Conservation (phyloP, 805 yeast genomes). For the Ogataea paradorogensis region DNA sequence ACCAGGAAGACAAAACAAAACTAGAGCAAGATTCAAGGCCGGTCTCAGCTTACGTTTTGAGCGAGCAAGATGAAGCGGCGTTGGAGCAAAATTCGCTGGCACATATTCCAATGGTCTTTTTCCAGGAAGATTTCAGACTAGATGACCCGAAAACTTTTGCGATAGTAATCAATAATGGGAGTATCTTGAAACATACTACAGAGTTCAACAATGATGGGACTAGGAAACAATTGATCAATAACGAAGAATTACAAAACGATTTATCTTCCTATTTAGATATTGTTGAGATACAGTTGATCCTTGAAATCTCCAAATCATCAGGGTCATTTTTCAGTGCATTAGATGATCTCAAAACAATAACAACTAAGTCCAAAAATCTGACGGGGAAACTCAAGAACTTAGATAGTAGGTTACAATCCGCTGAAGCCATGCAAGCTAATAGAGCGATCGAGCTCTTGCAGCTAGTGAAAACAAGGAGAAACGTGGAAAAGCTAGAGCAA, state of each 20-base stretch:
- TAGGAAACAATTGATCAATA: slow-evolving; percentile 44
- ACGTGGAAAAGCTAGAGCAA: slow-evolving; percentile 62
- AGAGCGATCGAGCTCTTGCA: slow-evolving; percentile 50
- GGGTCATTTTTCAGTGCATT: slow-evolving; percentile 81
- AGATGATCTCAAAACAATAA: slow-evolving; percentile 68
- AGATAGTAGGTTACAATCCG: slow-evolving; percentile 39
- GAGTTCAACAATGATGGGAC: slow-evolving; percentile 31
- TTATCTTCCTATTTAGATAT: slow-evolving; percentile 80
- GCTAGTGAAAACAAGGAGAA: slow-evolving; percentile 50
- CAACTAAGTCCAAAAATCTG: slow-evolving; percentile 50
- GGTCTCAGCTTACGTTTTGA: slow-evolving; percentile 9
- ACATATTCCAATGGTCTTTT: slow-evolving; percentile 67
- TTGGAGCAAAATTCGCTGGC: slow-evolving; percentile 32
- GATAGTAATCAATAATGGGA: slow-evolving; percentile 62
- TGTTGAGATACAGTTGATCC: slow-evolving; percentile 76
- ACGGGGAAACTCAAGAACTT: slow-evolving; percentile 46
- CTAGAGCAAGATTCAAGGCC: slow-evolving; percentile 7
- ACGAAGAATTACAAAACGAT: slow-evolving; percentile 66
- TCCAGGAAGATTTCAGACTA: slow-evolving; percentile 65
- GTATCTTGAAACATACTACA: slow-evolving; percentile 33
- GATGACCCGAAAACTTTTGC: slow-evolving; percentile 87
- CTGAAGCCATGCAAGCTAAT: slow-evolving; percentile 49
- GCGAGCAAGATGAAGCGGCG: slow-evolving; percentile 24
- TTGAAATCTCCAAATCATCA: slow-evolving; percentile 82
- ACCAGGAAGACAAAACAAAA: slow-evolving; percentile 22